phyloP scores from a whole-genome alignment of 2,329 filamentous ascomycete species.

The Torrubiella hemipterigena region DNA sequence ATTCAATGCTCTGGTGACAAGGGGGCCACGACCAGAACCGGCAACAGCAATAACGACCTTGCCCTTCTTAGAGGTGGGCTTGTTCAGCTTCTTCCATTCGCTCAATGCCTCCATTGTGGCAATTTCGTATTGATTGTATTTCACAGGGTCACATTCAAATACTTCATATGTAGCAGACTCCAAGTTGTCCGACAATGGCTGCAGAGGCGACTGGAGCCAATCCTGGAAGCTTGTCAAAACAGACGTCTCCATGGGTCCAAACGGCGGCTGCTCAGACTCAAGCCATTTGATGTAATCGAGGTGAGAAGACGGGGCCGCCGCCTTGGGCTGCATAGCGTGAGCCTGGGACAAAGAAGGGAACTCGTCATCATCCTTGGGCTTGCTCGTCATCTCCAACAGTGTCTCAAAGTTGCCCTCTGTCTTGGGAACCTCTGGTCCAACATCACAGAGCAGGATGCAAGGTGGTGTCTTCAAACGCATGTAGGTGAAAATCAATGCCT shows the following conservation, averaged over 20 bases:
- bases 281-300: conserved; percentile 75
- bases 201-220: conserved; percentile 87
- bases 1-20: conserved; percentile 76
- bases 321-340: conserved; percentile 23
- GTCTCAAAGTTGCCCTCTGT: conserved; percentile 13
- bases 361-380: conserved; percentile 29
- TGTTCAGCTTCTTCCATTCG: conserved; percentile 64
- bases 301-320: conserved; percentile 29
- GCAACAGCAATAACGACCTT: conserved; percentile 81
- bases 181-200: conserved; percentile 89
- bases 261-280: conserved; percentile 65
- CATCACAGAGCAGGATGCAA: conserved; percentile 51
- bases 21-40: conserved; percentile 81
- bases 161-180: conserved; percentile 98
- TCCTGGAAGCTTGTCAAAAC: conserved; percentile 62
- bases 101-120: conserved; percentile 70
- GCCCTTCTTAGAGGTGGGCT: conserved; percentile 58
- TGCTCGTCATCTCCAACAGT: conserved; percentile 13
- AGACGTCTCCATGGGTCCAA: conserved; percentile 35
- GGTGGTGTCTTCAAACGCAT: conserved; percentile 53
- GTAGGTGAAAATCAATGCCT: conserved; percentile 47
- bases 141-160: conserved; percentile 95
- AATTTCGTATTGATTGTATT: conserved; percentile 89
- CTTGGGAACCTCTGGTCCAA: conserved; percentile 34
- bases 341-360: conserved; percentile 66